Evolutionary conservation across 1,139 yeast species (phyloP).

Genomic region (Insectozyma bohioensis): DNA sequence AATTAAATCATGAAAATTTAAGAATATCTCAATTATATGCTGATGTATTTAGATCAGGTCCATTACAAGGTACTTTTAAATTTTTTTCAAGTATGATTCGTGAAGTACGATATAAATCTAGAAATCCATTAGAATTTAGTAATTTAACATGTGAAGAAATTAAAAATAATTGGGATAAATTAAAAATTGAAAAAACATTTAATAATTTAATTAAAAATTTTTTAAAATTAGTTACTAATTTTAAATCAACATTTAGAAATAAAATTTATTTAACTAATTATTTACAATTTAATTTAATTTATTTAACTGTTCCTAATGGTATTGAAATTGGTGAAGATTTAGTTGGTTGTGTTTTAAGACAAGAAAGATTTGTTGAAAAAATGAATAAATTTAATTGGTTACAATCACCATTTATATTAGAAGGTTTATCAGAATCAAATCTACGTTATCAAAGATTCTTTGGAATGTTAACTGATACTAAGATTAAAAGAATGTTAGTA

Average conservation of each 20-base stretch:
- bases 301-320: slow-evolving; percentile 17
- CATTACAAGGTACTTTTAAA: slow-evolving; percentile 17
- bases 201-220: not conserved
- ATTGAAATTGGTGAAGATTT: slow-evolving; percentile 27
- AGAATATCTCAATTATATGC: slow-evolving; percentile 23
- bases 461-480: slow-evolving; percentile 16
- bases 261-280: slow-evolving; percentile 12
- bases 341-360: slow-evolving; percentile 31
- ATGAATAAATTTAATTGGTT: slow-evolving; percentile 33
- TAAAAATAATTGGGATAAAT: not conserved
- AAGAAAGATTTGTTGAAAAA: slow-evolving; percentile 29
- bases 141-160: not conserved
- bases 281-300: slow-evolving; percentile 20
- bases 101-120: slow-evolving; percentile 1
- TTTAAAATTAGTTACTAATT: not conserved
- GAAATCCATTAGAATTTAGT: slow-evolving; percentile 2
- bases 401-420: slow-evolving; percentile 19
- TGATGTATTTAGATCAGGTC: slow-evolving; percentile 16
- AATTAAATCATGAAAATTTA: slow-evolving; percentile 20
- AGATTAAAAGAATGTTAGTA: slow-evolving; percentile 20
- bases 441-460: slow-evolving; percentile 30
- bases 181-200: not conserved
- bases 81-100: slow-evolving; percentile 8
- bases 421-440: slow-evolving; percentile 21
- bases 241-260: slow-evolving; percentile 12